phyloP scores from a whole-genome alignment of 2,329 filamentous ascomycete genomes.

The Harringtonia aguacate region DNA sequence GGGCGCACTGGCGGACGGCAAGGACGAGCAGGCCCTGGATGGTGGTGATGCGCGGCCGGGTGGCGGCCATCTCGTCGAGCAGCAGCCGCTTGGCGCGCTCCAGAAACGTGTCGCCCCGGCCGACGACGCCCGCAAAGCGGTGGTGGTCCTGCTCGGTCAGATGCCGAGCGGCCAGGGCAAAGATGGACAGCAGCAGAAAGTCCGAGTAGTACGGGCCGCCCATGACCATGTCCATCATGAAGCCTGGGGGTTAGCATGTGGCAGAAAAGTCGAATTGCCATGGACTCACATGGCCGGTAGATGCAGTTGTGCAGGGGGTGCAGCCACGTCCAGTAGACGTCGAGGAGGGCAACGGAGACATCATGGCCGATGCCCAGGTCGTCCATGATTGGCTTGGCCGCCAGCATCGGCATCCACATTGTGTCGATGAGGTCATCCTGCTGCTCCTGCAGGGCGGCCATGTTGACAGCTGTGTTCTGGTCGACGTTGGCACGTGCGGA shows the following conservation, averaged over 20 bases:
- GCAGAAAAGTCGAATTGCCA: too few relatives aligned
- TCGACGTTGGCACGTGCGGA: too few relatives aligned
- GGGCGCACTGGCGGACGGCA: not conserved
- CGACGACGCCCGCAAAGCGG: not conserved
- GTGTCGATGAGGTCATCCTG: not conserved
- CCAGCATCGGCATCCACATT: not conserved
- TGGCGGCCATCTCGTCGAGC: not conserved
- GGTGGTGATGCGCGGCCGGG: not conserved
- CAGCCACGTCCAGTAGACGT: not conserved
- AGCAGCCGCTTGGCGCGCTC: not conserved
- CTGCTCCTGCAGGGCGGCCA: not conserved
- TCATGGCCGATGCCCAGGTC: not conserved
- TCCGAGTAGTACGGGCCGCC: not conserved
- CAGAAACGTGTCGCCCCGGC: not conserved
- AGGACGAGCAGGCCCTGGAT: not conserved
- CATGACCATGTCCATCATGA: not conserved
- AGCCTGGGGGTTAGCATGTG: not conserved
- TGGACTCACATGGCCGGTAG: not conserved
- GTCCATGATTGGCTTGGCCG: not conserved
- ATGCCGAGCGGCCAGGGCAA: not conserved
- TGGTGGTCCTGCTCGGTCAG: not conserved
- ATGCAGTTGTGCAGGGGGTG: not conserved
- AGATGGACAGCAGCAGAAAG: not conserved
- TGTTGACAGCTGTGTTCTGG: not conserved
- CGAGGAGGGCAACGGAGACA: not conserved